Base-by-base conservation (phyloP, 805 yeast species). In the Saccharomycopsis synnaedendra region DNA sequence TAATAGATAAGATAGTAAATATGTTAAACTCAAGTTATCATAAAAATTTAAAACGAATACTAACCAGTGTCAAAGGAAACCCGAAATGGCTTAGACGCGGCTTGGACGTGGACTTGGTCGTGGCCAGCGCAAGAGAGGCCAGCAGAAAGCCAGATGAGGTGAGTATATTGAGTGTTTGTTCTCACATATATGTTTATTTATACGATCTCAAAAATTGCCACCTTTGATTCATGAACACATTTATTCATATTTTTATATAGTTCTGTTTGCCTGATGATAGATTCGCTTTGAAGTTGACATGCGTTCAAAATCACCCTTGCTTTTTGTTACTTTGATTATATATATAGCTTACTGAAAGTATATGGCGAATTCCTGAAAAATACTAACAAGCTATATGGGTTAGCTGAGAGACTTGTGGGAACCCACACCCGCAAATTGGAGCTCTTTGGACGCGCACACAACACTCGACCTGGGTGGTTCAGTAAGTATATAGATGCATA, bases 91-190 rank as follows among this genome's bases (percentile, higher is more conserved):
- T 87, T 31, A 75, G 74, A 48, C 66, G 70, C 46, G 70, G 75
- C 32, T 62, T 84, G 11, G 96, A 89, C 60, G 68, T 81, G 3
- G 96, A 89, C 58, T 65, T 82, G 5, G 70, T 89, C 40, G 90
- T 87, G 1, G 81, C 95, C 5, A 72, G 82, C 1, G 85, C 97
- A 0, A 72, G 96, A 55, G 96, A 89, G 59, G 85, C 95, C 0
- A 80, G 87, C 57, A 72, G 95, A 55, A 89, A 89, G 60, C 97
- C 97, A 0, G 96, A 86, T 60, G 96, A 89, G 58, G 69, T 74
- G 47, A 50, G 62, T 52, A 19, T 29, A 9, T 38, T 38, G 2
- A 3, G 1, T 19, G 7, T 38, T 38, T 38, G 11, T 6, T 8
- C 27, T 38, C 7, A 8, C 8, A 3, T 38, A n/a, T 34, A 10